Evolutionary conservation across 805 yeast species (phyloP), one percentile per base, ranked within the genome.

Genomic region (Cyberlindnera subsufficiens): DNA sequence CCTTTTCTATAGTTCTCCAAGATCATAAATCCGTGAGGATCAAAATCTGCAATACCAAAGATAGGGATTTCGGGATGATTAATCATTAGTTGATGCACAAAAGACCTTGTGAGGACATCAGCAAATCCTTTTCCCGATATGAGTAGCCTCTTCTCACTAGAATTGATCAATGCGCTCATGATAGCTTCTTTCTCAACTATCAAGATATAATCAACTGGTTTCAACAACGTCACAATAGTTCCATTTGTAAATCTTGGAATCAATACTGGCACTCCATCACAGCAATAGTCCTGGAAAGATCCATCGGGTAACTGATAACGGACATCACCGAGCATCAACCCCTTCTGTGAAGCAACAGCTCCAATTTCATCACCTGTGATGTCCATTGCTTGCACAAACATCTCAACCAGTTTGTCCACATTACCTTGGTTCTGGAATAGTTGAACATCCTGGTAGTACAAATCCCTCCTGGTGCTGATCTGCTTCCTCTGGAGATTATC

Each of bases 111-210:
- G 14, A 77, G 53, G 16, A 64, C 55, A 58, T 84, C 90, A 0
- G 90, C 87, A 49, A 70, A 81, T 0, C 91, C 91, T 53, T 80
- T 82, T 0, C 85, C 88, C 0, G 88, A 81, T 8, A 83, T 58
- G 1, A 77, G 16, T 2, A 76, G 46, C 14, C 64, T 42, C 8
- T 49, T 42, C 29, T 50, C 45, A 9, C 45, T 42, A 18, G 57
- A 51, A 10, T 42, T 33, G 11, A 37, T 18, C 17, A 72, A 30
- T 10, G 64, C 63, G 25, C 63, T 61, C 49, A 72, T 71, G 3
- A 74, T 65, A 0, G 82, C 73, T 44, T 78, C 82, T 47, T 78
- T 78, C 51, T 78, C 84, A 10, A 78, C 54, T 0, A 77, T 64
- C 0, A 74, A 46, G 2, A 78, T 55, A 30, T 59, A 59, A 1